Base-by-base conservation (phyloP, 805 yeast species). In the Huiozyma naganishii region DNA sequence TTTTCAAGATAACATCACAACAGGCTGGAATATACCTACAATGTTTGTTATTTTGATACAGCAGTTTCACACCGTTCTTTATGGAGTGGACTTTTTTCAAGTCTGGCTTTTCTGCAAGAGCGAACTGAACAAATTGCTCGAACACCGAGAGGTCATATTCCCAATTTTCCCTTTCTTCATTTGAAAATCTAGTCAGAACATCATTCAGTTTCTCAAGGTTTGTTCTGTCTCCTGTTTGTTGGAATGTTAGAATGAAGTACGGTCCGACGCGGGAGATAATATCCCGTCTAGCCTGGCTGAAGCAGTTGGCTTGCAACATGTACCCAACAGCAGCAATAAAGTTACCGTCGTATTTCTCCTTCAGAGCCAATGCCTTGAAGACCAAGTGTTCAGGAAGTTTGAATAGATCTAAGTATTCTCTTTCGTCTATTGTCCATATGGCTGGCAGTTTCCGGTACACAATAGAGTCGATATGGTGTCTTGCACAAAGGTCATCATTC, bases 251-350 rank as follows among this genome's bases (percentile, higher is more conserved):
- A 1, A 89, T 75, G 3, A 80, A 73, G 10, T 62, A 59, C 7
- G 97, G 97, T 0, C 90, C 97, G 29, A 87, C 81, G 3, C 69
- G 58, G 1, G 65, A 55, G 7, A 79, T 52, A 4, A 85, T 62
- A 1, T 76, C 64, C 2, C 63, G 57, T 53, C 85, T 92, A 0
- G 95, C 95, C 35, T 75, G 78, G 0, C 62, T 67, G 66, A 74
- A 75, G 41, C 72, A 59, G 8, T 66, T 68, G 0, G 95, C 95
- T 9, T 68, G 70, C 1, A 86, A 62, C 39, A 82, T 71, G 29
- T 80, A 75, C 39, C 71, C 67, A 1, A 80, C 77, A 51, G 86
- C 87, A 11, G 72, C 66, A 64, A 79, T 68, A 50, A 67, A 72
- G 41, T 82, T 73, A 2, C 73, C 77, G 7, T 54, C 46, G 36